Base-by-base conservation (phyloP, 805 yeast species). In the Barnettozyma sucrosica region DNA sequence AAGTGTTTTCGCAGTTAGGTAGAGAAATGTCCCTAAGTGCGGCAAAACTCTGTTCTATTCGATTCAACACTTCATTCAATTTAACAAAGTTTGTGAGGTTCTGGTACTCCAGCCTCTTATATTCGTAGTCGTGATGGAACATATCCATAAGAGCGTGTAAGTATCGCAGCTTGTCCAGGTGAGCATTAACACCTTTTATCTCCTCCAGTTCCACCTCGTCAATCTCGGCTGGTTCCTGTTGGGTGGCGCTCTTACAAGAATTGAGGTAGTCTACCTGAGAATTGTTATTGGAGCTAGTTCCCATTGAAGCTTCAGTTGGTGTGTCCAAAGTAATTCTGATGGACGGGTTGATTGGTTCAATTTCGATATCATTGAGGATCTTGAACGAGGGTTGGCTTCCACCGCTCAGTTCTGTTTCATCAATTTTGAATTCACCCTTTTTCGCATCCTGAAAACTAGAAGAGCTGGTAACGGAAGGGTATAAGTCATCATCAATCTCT, bases 181-280 rank as follows among this genome's bases (percentile, higher is more conserved):
- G 44, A 2, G 41, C 26, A 39, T 55, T 58, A 37, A 51, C 26
- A 3, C 24, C 28, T 25, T 32, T 48, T 50, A 45, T 33, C 51
- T 62, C 51, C 58, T 67, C 44, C 56, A 61, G 37, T 55, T 48
- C 49, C 60, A 43, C n/a, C 43, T 49, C 25, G 36, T 47, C 45
- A 14, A 41, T 13, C 21, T 23, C 24, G 14, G 46, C 25, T 37
- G 11, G 43, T 52, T 21, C 48, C 55, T 36, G 16, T 8, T 9
- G 25, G 9, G 40, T 20, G 40, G 3, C 21, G 40, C 18, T 36
- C 26, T 19, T 36, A 13, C 26, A 20, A 21, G 16, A 7, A 36
- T 3, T 21, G 21, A 23, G 18, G 25, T 20, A n/a, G 8, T 21
- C 26, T 9, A 37, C 18, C 14, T 37, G 25, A 10, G 18, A 10